Percentiles rank a stretch among this genome's conserved stretches.
Conservation (phyloP, 768 basidiomycete genomes). For the Rhodosporidiobolus sp. region DNA sequence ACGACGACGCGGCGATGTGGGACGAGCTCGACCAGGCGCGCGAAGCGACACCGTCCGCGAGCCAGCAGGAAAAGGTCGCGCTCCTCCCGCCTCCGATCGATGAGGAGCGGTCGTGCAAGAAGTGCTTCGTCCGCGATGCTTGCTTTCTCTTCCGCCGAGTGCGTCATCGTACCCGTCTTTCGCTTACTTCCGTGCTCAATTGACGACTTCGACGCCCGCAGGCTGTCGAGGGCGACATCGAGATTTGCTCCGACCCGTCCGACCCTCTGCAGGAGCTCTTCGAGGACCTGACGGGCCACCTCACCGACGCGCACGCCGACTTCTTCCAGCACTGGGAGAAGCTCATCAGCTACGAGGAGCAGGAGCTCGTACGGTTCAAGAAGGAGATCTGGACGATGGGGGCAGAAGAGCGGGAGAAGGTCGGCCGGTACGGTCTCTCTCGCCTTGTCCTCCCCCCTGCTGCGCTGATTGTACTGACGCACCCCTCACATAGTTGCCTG, state of each 20-base stretch:
- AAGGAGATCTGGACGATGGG: conserved; percentile 92
- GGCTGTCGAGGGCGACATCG: conserved; percentile 67
- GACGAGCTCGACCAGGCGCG: background rate
- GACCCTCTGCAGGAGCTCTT: conserved; percentile 59
- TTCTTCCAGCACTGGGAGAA: conserved; percentile 93
- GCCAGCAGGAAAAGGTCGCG: conserved; percentile 43
- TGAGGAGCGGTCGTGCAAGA: conserved; percentile 69
- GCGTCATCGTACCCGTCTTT: conserved; percentile 33
- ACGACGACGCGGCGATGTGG: conserved; percentile 17
- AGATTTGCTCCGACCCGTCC: conserved; percentile 55
- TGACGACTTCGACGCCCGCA: conserved; percentile 44
- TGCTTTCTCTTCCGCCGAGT: conserved; percentile 95
- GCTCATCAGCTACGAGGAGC: conserved; percentile 79
- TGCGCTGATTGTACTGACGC: background rate
- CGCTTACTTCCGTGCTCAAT: background rate
- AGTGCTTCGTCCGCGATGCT: conserved; percentile 74
- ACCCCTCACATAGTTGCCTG: conserved; percentile 58
- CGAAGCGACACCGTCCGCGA: background rate
- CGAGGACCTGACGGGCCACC: conserved; percentile 72
- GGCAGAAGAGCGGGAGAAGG: conserved; percentile 70
- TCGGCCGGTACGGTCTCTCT: conserved; percentile 58
- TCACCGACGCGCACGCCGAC: conserved; percentile 62
- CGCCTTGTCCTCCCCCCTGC: background rate
- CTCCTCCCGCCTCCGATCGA: conserved; percentile 88
- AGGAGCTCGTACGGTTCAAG: conserved; percentile 74